Base-by-base conservation (phyloP, 1,284 basidiomycete genomes). In the Rhodotorula sp. region DNA sequence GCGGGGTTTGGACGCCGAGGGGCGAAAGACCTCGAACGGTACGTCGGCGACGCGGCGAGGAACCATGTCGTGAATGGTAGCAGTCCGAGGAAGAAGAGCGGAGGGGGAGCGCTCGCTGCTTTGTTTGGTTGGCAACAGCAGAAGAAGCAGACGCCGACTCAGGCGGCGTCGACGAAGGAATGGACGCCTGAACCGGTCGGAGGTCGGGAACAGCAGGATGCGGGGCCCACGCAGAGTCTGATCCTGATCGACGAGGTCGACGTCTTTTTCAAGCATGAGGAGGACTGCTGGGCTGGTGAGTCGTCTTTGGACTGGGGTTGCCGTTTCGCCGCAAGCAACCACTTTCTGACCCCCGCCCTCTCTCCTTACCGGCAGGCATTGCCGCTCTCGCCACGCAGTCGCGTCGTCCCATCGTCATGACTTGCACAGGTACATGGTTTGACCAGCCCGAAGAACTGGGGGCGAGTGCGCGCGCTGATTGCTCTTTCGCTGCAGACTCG, bases 211-310 rank as follows among this genome's bases (percentile, higher is more conserved):
- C 49, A 23, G 16, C 49, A 38, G 38, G 61, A 49, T 8, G 61
- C 58, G 69, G 64, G 60, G n/a, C 66, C 66, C 56, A 62, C 85
- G 60, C 95, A 99, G 81, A 95, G 92, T 1, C 81, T 97, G 61
- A 91, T 99, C 76, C 84, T 99, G 48, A 83, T 99, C n/a, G 97
- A 99, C 81, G 97, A 99, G 80, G 95, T 92, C 14, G 97, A 99
- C 80, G 87, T 98, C 52, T 83, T 98, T 55, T 99, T 89, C 82
- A 89, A 88, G 73, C 92, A 95, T 64, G 95, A 98, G 80, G 84
- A 84, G 55, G 91, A 90, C 55, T 99, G 99, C 81, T 99, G 97
- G 97, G 85, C 89, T 3, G 87, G 91, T 8, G 52, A 66, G 54
- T 50, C 19, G 16, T n/a, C 10, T 49, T 4, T 28, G 15, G 3